Percentiles rank a stretch among this genome's conserved stretches.
phyloP scores from a whole-genome alignment of 2,329 filamentous ascomycete genomes.

The Fusarium chuoi region DNA sequence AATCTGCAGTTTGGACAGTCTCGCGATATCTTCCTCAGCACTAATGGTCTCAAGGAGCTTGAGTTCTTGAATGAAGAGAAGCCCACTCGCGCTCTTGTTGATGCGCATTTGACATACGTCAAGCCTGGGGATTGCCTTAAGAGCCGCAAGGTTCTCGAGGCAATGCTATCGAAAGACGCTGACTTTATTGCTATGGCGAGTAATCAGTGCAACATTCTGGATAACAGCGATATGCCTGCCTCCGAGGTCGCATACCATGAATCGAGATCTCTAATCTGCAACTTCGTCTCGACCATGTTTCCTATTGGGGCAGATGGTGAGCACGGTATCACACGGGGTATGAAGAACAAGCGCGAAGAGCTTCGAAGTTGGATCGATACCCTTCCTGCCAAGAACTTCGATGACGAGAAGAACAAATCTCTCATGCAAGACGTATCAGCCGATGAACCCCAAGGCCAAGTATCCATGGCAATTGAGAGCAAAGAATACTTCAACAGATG shows the following conservation, averaged over 20 bases:
- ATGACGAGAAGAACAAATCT: constrained; percentile 55
- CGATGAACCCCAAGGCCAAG: constrained; percentile 58
- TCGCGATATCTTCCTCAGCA: constrained; percentile 62
- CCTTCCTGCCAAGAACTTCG: constrained; percentile 49
- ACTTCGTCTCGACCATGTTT: constrained; percentile 59
- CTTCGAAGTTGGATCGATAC: constrained; percentile 47
- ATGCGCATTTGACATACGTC: constrained; percentile 50
- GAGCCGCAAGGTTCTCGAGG: not conserved
- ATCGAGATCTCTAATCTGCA: constrained; percentile 61
- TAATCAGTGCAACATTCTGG: constrained; percentile 29
- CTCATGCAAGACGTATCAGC: constrained; percentile 62
- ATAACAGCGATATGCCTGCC: constrained; percentile 40
- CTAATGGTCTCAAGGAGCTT: constrained; percentile 38
- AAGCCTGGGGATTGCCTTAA: constrained; percentile 27
- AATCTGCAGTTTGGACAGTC: constrained; percentile 71
- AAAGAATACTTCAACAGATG: constrained; percentile 57
- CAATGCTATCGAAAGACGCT: not conserved
- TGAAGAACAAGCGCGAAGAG: constrained; percentile 25
- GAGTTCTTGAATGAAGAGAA: constrained; percentile 5
- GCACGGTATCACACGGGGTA: constrained; percentile 40
- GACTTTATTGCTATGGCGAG: not conserved
- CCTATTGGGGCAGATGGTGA: constrained; percentile 47
- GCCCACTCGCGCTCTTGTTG: constrained; percentile 43
- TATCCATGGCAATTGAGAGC: constrained; percentile 58
- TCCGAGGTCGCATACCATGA: constrained; percentile 61